A percentile compares a stretch with the other conserved stretches of the same genome.
Evolutionary conservation across 208 protist species (phyloP).

Genomic region (Tritrichomonas foetus): DNA sequence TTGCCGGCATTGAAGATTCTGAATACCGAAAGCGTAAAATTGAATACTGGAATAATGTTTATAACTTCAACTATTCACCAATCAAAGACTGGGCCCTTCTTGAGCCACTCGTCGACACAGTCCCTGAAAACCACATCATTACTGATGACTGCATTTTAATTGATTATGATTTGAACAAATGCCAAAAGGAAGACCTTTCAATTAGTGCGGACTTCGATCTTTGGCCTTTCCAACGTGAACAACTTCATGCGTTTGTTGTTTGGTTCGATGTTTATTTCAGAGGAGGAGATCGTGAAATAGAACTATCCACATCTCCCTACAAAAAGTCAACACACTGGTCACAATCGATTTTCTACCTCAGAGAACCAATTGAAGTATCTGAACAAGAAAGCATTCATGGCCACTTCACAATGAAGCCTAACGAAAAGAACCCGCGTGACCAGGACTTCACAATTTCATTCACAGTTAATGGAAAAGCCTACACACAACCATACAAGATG

Average conservation of each 20-base stretch:
- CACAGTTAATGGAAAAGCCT: background rate
- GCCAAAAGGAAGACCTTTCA: slow-evolving; percentile 55
- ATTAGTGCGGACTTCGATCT: slow-evolving; percentile 58
- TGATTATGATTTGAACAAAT: slow-evolving; percentile 60
- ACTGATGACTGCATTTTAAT: slow-evolving; percentile 55
- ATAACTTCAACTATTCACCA: slow-evolving; percentile 58
- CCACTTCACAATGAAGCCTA: slow-evolving; percentile 70
- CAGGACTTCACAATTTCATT: slow-evolving; percentile 70
- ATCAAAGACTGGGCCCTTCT: slow-evolving; percentile 41
- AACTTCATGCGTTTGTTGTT: slow-evolving; percentile 66
- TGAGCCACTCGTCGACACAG: slow-evolving; percentile 72
- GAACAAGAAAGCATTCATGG: slow-evolving; percentile 70
- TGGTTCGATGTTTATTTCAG: slow-evolving; percentile 71
- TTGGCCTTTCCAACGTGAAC: slow-evolving; percentile 56
- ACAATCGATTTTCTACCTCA: slow-evolving; percentile 89
- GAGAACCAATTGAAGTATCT: slow-evolving; percentile 70
- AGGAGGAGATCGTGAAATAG: slow-evolving; percentile 60
- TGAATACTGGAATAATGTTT: slow-evolving; percentile 53
- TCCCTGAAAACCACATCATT: slow-evolving; percentile 59
- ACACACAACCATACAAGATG: background rate
- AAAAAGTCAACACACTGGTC: slow-evolving; percentile 78
- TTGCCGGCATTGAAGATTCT: slow-evolving; percentile 53
- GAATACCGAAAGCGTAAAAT: slow-evolving; percentile 46
- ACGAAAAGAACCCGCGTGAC: slow-evolving; percentile 79
- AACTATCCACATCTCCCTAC: slow-evolving; percentile 61